Conservation (phyloP, 2,329 filamentous ascomycete species). For the Trichoderma brevicompactum region DNA sequence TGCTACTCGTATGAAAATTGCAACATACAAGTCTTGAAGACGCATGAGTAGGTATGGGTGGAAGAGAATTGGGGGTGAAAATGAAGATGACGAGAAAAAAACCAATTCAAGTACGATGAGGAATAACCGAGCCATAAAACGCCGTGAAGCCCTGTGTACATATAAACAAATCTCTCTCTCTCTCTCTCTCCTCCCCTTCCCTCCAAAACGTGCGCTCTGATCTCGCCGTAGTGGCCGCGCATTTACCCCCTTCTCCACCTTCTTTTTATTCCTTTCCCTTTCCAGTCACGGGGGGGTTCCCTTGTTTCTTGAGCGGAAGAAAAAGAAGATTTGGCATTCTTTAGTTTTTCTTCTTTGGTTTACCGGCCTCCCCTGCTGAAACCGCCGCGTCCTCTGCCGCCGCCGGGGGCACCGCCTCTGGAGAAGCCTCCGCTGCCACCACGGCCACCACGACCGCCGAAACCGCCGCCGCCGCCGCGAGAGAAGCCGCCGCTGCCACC, state of each 20-base stretch:
- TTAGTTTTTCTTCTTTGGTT: background rate
- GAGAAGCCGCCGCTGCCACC: slow-evolving; percentile 42
- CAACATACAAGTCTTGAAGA: background rate
- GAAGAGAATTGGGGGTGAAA: background rate
- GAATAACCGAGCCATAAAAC: slow-evolving; percentile 29
- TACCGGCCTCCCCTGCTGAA: slow-evolving; percentile 39
- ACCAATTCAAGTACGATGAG: slow-evolving; percentile 25
- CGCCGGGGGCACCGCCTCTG: slow-evolving; percentile 32
- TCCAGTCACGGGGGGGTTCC: background rate
- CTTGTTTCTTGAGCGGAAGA: background rate
- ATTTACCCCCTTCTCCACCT: background rate
- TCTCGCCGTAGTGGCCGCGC: background rate
- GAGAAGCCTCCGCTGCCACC: slow-evolving; percentile 41
- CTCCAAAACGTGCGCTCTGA: background rate
- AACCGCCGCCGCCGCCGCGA: slow-evolving; percentile 36
- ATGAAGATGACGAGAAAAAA: slow-evolving; percentile 20
- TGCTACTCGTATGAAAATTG: background rate
- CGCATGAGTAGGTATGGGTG: background rate
- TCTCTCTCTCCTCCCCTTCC: background rate
- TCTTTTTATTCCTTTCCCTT: background rate
- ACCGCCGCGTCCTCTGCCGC: slow-evolving; percentile 35
- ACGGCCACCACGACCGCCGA: slow-evolving; percentile 30
- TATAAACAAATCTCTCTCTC: slow-evolving; percentile 14
- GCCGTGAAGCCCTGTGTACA: slow-evolving; percentile 30
- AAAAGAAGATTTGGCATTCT: background rate